Percentiles rank a stretch among this genome's conserved stretches.
These are phyloP conservation scores for Heracleum sosnowskyi DNA, from an alignment of 129 eudicot species.

Conservation along the genomic window DNA sequence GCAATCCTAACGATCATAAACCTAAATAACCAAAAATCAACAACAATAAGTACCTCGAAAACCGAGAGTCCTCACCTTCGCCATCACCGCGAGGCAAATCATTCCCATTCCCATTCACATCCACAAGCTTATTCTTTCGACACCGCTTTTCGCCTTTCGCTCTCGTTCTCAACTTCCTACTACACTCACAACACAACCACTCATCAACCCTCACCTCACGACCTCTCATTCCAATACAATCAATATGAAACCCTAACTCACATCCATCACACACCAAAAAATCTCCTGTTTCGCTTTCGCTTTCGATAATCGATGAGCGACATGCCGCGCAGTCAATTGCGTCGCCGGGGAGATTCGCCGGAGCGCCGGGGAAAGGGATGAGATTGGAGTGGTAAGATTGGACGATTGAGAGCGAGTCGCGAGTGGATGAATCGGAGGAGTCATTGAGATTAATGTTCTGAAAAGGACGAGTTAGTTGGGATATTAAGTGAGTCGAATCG, in stretches of 20 bases:
- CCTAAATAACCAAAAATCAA: not conserved
- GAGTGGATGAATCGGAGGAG: conserved; percentile 14
- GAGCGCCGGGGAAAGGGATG: conserved; percentile 5
- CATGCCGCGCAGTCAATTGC: conserved; percentile 16
- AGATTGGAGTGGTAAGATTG: conserved; percentile 8
- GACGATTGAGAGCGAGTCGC: conserved; percentile 18
- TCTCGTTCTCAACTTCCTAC: not conserved
- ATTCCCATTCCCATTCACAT: conserved; percentile 11
- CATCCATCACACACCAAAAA: conserved; percentile 28
- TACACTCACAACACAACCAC: conserved; percentile 25
- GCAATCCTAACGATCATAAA: not conserved
- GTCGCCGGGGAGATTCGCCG: conserved; percentile 17
- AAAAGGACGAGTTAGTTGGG: conserved; percentile 15
- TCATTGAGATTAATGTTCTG: conserved; percentile 22
- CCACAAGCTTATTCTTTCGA: not conserved
- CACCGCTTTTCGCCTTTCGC: conserved; percentile 4
- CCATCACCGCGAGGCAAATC: conserved; percentile 21
- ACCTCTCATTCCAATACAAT: conserved; percentile 13
- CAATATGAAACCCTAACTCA: conserved; percentile 30
- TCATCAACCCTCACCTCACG: conserved; percentile 4
- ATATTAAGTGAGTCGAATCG: not conserved
- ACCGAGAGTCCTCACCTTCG: conserved; percentile 16
- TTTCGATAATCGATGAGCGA: conserved; percentile 7
- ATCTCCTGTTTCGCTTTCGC: not conserved
- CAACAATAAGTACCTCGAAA: conserved; percentile 24